Evolutionary conservation across 768 basidiomycete species (phyloP).

Genomic region (Termitomyces sp.): DNA sequence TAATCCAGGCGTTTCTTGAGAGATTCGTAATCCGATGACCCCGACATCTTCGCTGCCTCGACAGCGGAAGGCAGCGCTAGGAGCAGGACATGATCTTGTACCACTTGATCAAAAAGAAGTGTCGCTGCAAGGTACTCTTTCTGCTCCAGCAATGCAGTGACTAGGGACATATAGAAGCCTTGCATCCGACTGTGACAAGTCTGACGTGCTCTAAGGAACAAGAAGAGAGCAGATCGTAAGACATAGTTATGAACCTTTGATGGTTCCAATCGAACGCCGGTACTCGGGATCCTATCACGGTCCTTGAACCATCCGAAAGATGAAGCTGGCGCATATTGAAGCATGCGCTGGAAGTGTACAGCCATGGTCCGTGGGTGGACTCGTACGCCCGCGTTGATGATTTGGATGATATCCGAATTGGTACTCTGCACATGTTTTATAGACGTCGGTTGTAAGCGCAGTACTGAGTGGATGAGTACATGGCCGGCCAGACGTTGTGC

Average conservation of each 20-base stretch:
- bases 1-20: neutral
- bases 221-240: neutral
- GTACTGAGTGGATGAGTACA: neutral
- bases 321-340: neutral
- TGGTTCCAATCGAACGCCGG: neutral
- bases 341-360: neutral
- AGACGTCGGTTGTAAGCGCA: rapidly evolving
- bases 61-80: neutral
- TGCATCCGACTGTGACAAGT: neutral
- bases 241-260: rapidly evolving
- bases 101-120: neutral
- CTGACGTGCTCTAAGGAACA: neutral
- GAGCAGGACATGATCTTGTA: neutral
- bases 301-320: too few species aligned
- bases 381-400: neutral
- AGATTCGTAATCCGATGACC: too few species aligned
- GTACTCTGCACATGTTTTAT: neutral
- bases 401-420: rapidly evolving
- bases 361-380: neutral
- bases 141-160: neutral
- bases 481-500: neutral
- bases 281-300: rapidly evolving
- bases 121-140: neutral
- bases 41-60: neutral
- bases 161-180: neutral